A percentile compares a stretch with the other conserved stretches of the same genome.
Conservation (phyloP, 225 moss, liverwort and hornwort species). For the Pseudisothecium myosuroides region DNA sequence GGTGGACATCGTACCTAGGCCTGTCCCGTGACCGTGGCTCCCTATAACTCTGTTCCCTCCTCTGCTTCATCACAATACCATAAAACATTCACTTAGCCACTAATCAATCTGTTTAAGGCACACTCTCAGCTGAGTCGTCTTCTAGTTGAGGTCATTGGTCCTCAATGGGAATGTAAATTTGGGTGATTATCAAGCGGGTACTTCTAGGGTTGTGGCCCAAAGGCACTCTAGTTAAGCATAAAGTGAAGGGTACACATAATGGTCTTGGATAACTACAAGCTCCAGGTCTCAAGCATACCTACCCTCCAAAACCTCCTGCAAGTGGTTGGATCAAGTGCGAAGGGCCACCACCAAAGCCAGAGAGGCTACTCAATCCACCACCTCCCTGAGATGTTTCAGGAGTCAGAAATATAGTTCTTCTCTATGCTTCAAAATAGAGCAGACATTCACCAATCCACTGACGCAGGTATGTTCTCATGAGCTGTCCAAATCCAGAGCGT, state of each 20-base stretch:
- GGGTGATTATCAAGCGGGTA: constrained; percentile 20
- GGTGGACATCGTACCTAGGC: constrained; percentile 70
- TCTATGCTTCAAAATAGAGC: constrained; percentile 34
- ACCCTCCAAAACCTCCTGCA: constrained; percentile 92
- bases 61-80: constrained; percentile 24
- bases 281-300: constrained; percentile 54
- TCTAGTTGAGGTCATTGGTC: neutral
- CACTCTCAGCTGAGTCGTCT: neutral
- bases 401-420: constrained; percentile 37
- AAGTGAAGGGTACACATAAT: constrained; percentile 42
- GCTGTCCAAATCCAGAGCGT: constrained; percentile 18
- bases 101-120: neutral
- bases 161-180: constrained; percentile 2
- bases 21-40: constrained; percentile 78
- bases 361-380: constrained; percentile 89
- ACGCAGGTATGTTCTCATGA: constrained; percentile 17
- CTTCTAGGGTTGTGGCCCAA: constrained; percentile 1
- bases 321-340: constrained; percentile 88
- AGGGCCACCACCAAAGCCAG: constrained; percentile 95
- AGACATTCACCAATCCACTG: constrained; percentile 24
- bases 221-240: constrained; percentile 24
- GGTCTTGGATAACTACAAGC: constrained; percentile 35
- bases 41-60: constrained; percentile 71
- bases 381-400: constrained; percentile 78
- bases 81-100: neutral